Percentiles rank a stretch among this genome's conserved stretches.
These are phyloP conservation scores for Bryoerythrophyllum caledonicum DNA, from an alignment of 225 moss, liverwort and hornwort genomes.

Conservation along the genomic window DNA sequence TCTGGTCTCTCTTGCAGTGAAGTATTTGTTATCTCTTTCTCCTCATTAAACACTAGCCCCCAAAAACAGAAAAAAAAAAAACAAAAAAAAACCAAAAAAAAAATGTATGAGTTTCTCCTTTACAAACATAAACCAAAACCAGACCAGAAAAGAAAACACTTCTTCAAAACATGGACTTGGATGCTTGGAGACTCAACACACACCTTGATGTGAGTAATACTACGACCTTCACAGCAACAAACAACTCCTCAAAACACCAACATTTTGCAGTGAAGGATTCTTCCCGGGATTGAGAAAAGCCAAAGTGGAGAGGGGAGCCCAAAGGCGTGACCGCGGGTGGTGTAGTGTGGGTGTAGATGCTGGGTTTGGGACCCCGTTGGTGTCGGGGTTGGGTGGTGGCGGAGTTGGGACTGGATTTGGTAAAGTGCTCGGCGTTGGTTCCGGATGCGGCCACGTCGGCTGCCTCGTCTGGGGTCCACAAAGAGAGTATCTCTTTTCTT, in stretches of 20 bases:
- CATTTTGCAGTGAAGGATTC: no score
- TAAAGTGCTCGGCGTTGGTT: constrained; percentile 18
- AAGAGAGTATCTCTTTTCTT: not conserved
- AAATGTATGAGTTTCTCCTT: not conserved
- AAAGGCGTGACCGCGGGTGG: not conserved
- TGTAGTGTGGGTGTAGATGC: not conserved
- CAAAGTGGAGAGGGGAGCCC: not conserved
- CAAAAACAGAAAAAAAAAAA: no score
- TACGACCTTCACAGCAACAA: not conserved
- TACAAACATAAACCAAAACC: not conserved
- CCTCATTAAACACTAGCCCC: no score
- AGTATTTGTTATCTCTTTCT: no score
- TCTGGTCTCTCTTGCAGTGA: not conserved
- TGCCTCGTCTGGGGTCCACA: not conserved
- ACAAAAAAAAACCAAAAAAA: no score
- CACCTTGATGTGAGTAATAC: not conserved
- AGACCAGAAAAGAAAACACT: no score
- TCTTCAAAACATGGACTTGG: no score
- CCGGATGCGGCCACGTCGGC: constrained; percentile 33
- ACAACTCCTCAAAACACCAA: not conserved
- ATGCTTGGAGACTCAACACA: not conserved
- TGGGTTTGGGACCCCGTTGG: no score
- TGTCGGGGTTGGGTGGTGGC: not conserved
- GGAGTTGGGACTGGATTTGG: not conserved
- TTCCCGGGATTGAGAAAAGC: not conserved